Evolutionary conservation across 1,284 basidiomycete species (phyloP), one percentile per base, ranked within the genome.

Genomic region (Moesziomyces sp.): DNA sequence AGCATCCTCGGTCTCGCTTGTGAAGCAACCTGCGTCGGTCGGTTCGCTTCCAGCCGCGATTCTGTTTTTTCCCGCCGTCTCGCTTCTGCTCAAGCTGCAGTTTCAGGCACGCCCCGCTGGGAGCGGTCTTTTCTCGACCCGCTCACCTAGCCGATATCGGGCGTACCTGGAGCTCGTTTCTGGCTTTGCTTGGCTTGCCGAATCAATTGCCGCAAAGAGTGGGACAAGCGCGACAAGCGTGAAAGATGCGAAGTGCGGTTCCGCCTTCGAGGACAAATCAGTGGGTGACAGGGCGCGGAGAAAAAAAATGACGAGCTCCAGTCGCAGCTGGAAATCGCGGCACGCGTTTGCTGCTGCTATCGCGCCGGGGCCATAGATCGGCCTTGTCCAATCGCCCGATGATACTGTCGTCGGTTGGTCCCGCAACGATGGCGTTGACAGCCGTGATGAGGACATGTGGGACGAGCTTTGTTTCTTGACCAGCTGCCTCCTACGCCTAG

Each of bases 221-320:
- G 24, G 6, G 10, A 24, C 21, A 46, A 44, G 47, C 55, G 24
- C 14, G 10, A 24, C 21, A 46, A 44, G 47, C 55, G 55, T 57
- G 55, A 57, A 57, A 57, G 46, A 26, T 50, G 21, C 23, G 13
- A 14, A 30, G 47, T 21, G 55, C 55, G 55, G 40, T 42, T 57
- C 47, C 28, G 21, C 24, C 23, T 35, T 23, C 35, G 5, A 0
- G n/a, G 2, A 1, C 5, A 2, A 18, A 45, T 45, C 13, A 40
- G n/a, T 26, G 19, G 19, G 24, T 26, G 35, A 40, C 14, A 10
- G 35, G 24, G 16, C 26, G 24, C 28, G 46, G 30, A 11, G 30
- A 33, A 2, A 33, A 33, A 13, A 33, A 33, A 33, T 33, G 30
- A 33, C 30, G 13, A 33, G 30, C 30, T 5, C 10, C 30, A 33